phyloP scores from a whole-genome alignment of 306 rosid species.

The Corylus avellana region DNA sequence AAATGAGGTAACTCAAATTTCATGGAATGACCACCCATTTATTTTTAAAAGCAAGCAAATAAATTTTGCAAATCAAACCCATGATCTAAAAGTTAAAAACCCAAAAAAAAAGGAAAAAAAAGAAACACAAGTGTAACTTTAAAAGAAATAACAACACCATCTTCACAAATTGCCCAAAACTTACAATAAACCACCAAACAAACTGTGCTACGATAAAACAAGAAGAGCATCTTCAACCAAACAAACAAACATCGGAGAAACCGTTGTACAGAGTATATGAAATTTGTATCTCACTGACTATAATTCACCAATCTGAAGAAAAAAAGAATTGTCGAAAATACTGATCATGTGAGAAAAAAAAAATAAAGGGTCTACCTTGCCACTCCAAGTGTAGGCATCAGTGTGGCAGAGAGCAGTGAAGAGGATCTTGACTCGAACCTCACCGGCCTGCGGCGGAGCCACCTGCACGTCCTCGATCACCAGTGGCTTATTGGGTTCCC shows the following conservation, averaged over 20 bases:
- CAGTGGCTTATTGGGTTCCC: slow-evolving; percentile 94
- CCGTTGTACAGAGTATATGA: neutral
- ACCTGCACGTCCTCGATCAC: slow-evolving; percentile 83
- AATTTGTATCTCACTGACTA: neutral
- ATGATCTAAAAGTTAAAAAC: no score
- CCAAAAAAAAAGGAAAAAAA: no score
- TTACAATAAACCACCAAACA: neutral
- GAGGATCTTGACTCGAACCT: slow-evolving; percentile 80
- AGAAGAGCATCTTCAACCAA: neutral
- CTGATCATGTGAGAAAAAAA: neutral
- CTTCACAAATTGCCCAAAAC: neutral
- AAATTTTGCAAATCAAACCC: neutral
- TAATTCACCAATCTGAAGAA: neutral
- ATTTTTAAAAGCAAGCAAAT: neutral
- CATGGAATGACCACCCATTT: neutral
- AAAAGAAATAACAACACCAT: neutral
- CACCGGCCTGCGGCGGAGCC: slow-evolving; percentile 87
- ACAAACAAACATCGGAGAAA: neutral
- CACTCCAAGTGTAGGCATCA: slow-evolving; percentile 94
- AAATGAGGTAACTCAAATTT: neutral
- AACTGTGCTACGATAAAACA: neutral
- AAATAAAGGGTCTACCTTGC: slow-evolving; percentile 56
- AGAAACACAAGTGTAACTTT: neutral
- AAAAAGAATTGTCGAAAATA: neutral
- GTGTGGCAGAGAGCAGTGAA: slow-evolving; percentile 92